Percentiles rank a stretch among this genome's conserved stretches.
These are phyloP conservation scores for Hanseniaspora jakobsenii DNA, from an alignment of 805 yeast genomes.

Conservation along the genomic window DNA sequence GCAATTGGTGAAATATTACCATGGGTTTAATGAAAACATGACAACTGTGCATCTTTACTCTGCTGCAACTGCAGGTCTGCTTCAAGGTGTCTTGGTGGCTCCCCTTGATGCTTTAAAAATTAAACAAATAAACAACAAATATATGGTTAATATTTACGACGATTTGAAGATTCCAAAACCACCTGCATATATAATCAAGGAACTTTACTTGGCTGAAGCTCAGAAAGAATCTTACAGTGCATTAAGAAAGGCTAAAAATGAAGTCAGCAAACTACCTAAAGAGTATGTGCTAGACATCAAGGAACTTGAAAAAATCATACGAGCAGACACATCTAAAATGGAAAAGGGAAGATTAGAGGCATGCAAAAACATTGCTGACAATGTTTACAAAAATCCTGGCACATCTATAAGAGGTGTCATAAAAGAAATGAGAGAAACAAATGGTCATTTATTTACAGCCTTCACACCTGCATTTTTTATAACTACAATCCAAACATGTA, in stretches of 20 bases:
- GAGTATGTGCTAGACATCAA: neutral
- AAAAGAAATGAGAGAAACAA: constrained; percentile 1
- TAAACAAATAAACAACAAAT: constrained; percentile 61
- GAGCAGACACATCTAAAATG: neutral
- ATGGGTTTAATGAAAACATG: constrained; percentile 50
- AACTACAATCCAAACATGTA: neutral
- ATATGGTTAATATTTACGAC: constrained; percentile 22
- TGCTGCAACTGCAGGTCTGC: constrained; percentile 68
- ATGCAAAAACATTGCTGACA: neutral
- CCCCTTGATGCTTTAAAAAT: constrained; percentile 86
- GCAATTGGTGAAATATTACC: neutral
- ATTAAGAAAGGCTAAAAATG: neutral
- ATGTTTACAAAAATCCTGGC: neutral
- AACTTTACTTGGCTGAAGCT: constrained; percentile 17
- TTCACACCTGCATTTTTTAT: neutral
- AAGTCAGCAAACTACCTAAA: neutral
- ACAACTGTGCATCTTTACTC: constrained; percentile 67
- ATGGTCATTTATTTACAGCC: neutral
- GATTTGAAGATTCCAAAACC: constrained; percentile 26
- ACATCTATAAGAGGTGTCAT: neutral
- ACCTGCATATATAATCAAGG: constrained; percentile 22
- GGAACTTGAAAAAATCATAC: neutral
- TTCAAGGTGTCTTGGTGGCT: constrained; percentile 71
- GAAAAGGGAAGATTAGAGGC: neutral
- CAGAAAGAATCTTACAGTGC: neutral